Percentiles rank a stretch among this genome's conserved stretches.
Evolutionary conservation across 2,329 filamentous ascomycete species (phyloP).

Genomic region (Chaetomium sp.): DNA sequence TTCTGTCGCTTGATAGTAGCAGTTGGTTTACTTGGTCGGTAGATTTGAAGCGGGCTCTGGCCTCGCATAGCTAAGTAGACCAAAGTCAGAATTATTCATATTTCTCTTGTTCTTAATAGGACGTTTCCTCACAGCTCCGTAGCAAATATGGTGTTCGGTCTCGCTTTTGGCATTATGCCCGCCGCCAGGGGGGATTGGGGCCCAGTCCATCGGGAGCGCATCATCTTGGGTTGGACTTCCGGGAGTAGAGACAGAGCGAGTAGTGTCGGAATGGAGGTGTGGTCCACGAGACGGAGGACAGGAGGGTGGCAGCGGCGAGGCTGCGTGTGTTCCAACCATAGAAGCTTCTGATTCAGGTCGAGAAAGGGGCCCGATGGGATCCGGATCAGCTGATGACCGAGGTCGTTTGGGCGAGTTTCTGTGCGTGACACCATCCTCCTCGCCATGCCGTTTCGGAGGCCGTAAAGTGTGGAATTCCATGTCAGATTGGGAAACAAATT

Average conservation of each 20-base stretch:
- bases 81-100: background rate
- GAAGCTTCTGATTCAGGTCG: background rate
- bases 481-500: background rate
- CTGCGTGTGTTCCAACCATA: background rate
- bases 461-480: background rate
- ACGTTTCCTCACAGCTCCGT: background rate
- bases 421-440: background rate
- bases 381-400: background rate
- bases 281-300: background rate
- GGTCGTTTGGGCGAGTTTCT: background rate
- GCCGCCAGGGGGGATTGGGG: background rate
- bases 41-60: constrained; percentile 1
- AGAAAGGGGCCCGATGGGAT: too few relatives aligned
- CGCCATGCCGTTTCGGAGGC: background rate
- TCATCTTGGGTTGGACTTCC: background rate
- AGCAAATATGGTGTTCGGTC: background rate
- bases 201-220: background rate
- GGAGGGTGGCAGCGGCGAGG: background rate
- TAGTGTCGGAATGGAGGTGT: background rate
- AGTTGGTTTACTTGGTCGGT: background rate
- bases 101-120: background rate
- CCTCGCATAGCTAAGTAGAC: background rate
- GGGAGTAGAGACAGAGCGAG: background rate
- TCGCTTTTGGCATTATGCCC: background rate
- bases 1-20: background rate